Evolutionary conservation across 768 basidiomycete genomes (phyloP).

Genomic region (Boletus subparvulus): DNA sequence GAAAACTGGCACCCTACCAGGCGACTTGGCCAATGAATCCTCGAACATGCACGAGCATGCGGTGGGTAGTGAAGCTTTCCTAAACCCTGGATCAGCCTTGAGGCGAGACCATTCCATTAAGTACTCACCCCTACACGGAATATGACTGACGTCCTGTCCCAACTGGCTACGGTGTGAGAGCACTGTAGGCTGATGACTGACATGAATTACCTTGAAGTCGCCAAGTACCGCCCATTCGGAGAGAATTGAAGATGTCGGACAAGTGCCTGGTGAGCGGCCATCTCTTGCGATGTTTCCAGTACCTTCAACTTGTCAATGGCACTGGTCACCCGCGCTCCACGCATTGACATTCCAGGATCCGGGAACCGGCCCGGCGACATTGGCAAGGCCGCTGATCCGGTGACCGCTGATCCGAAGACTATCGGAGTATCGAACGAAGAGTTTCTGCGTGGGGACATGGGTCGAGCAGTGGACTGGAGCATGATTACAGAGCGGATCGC

Average conservation of each 20-base stretch:
- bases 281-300: constrained; percentile 41
- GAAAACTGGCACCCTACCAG: too few species aligned
- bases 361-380: constrained; percentile 34
- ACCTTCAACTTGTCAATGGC: constrained; percentile 44
- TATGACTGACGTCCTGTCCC: too few species aligned
- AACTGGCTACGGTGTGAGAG: too few species aligned
- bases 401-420: constrained; percentile 19
- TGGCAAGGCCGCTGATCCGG: constrained; percentile 16
- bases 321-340: constrained; percentile 39
- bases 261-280: constrained; percentile 46
- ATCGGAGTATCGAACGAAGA: constrained; percentile 31
- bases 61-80: constrained; percentile 44
- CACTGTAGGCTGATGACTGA: too few species aligned
- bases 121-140: too few species aligned
- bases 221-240: too few species aligned
- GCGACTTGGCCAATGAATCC: too few species aligned
- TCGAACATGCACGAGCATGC: too few species aligned
- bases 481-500: constrained; percentile 50
- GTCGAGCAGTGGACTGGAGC: constrained; percentile 35
- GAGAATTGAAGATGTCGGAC: too few species aligned
- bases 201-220: too few species aligned
- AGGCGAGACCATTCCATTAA: constrained; percentile 4
- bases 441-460: constrained; percentile 32
- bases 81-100: constrained; percentile 23
- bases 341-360: constrained; percentile 36